A percentile compares a stretch with the other conserved stretches of the same genome.
Evolutionary conservation across 768 basidiomycete genomes (phyloP).

Genomic region (Lanmaoa rubissima): DNA sequence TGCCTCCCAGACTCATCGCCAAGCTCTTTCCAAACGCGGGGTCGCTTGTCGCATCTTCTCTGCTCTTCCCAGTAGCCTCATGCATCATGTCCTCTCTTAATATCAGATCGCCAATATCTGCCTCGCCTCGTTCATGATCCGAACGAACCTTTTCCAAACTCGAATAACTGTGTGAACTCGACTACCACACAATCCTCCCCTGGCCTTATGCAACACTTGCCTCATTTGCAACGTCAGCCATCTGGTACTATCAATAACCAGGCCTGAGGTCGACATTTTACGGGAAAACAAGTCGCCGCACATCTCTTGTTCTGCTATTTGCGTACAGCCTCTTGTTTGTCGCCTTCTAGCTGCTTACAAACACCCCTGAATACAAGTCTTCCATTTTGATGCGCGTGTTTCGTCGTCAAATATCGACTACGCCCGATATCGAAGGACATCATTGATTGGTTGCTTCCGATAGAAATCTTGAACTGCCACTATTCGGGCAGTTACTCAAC

Average conservation of each 20-base stretch:
- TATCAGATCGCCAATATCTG: constrained; percentile 32
- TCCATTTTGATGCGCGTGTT: constrained; percentile 40
- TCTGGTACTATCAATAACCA: not conserved
- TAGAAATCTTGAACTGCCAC: constrained; percentile 13
- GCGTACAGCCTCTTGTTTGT: constrained; percentile 27
- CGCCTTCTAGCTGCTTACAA: constrained; percentile 16
- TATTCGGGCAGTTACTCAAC: constrained; percentile 1
- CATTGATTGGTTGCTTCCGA: constrained; percentile 16
- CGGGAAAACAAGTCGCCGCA: constrained; percentile 20
- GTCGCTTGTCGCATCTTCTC: not conserved
- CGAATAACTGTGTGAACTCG: constrained; percentile 28
- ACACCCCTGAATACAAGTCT: constrained; percentile 30
- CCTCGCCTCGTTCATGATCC: constrained; percentile 34
- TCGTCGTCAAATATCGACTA: constrained; percentile 30
- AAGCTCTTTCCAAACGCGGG: not conserved
- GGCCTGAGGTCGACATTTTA: constrained; percentile 11
- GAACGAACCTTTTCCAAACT: constrained; percentile 13
- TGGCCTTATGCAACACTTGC: constrained; percentile 12
- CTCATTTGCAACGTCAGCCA: constrained; percentile 9
- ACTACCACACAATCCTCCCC: constrained; percentile 1
- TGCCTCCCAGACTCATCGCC: not conserved
- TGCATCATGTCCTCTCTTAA: constrained; percentile 30
- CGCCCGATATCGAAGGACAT: constrained; percentile 26
- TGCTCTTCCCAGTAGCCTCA: constrained; percentile 20
- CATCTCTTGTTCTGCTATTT: constrained; percentile 3